A percentile compares a stretch with the other conserved stretches of the same genome.
Evolutionary conservation across 2,329 filamentous ascomycete species (phyloP).

Genomic region (Talaromyces sp.): DNA sequence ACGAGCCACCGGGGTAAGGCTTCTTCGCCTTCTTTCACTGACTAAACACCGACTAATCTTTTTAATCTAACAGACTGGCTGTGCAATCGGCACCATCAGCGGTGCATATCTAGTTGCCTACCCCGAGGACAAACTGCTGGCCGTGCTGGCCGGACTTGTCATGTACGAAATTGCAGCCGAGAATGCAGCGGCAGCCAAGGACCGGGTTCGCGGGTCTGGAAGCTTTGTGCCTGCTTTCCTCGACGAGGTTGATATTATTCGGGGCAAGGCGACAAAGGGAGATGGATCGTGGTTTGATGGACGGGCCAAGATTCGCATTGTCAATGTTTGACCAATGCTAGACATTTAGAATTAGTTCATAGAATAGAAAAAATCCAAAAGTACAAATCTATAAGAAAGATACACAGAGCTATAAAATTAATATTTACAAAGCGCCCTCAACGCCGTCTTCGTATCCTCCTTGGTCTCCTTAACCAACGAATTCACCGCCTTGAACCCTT

Average conservation of each 20-base stretch:
- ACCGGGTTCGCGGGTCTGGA: slow-evolving; percentile 70
- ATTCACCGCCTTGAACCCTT: slow-evolving; percentile 67
- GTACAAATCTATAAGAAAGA: neutral
- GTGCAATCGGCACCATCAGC: slow-evolving; percentile 75
- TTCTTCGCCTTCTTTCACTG: neutral
- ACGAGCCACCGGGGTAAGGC: slow-evolving; percentile 40
- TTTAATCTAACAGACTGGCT: slow-evolving; percentile 56
- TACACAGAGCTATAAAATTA: slow-evolving; percentile 20
- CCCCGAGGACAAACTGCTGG: slow-evolving; percentile 61
- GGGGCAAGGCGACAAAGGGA: slow-evolving; percentile 26
- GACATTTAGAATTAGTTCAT: neutral
- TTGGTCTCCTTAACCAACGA: slow-evolving; percentile 72
- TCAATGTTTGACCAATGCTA: slow-evolving; percentile 18
- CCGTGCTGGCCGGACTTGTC: slow-evolving; percentile 66
- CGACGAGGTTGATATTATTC: slow-evolving; percentile 58
- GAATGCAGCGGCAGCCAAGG: slow-evolving; percentile 50
- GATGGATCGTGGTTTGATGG: slow-evolving; percentile 31
- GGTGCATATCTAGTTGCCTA: slow-evolving; percentile 68
- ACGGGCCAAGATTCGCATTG: slow-evolving; percentile 31
- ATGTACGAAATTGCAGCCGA: slow-evolving; percentile 77
- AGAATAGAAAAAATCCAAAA: neutral
- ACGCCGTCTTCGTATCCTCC: slow-evolving; percentile 62
- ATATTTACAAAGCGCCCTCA: slow-evolving; percentile 62
- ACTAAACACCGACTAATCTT: neutral
- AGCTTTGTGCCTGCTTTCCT: slow-evolving; percentile 82